Evolutionary conservation across 179 eudicot genomes (phyloP).

Genomic region (Corrigiola litoralis): DNA sequence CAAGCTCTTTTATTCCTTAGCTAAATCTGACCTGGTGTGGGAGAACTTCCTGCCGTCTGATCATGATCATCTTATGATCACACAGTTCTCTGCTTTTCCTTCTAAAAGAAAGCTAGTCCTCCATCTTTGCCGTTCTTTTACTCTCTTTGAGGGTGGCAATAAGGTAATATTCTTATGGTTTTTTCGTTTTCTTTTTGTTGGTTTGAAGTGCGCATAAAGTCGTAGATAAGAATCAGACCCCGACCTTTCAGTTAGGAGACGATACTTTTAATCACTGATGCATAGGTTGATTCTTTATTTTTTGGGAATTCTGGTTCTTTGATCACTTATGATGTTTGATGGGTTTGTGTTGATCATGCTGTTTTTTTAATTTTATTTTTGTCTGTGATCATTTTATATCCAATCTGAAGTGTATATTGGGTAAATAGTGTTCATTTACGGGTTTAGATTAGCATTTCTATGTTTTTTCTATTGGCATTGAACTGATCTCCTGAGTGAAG

Average conservation of each 20-base stretch:
- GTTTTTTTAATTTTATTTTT: background rate
- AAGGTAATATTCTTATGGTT: constrained; percentile 12
- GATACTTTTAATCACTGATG: too few relatives aligned
- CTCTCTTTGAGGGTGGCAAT: constrained; percentile 16
- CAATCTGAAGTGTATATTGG: background rate
- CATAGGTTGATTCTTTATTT: background rate
- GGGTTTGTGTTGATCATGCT: background rate
- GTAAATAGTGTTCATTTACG: background rate
- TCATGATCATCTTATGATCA: constrained; percentile 5
- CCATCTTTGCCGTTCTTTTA: constrained; percentile 21
- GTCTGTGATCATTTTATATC: background rate
- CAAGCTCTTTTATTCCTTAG: constrained; percentile 18
- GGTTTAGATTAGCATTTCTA: too few relatives aligned
- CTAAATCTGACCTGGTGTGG: constrained; percentile 30
- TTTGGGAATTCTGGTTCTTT: background rate
- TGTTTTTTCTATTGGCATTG: too few relatives aligned
- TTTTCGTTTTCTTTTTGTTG: background rate
- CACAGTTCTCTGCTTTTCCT: background rate
- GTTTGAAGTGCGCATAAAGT: too few relatives aligned
- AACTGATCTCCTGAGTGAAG: too few relatives aligned
- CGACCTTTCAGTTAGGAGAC: too few relatives aligned
- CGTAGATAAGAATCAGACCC: too few relatives aligned
- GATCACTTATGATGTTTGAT: background rate
- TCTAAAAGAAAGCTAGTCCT: constrained; percentile 22
- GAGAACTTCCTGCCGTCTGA: constrained; percentile 23